phyloP scores from a whole-genome alignment of 805 yeast species.

The Cyberlindnera saturnus region DNA sequence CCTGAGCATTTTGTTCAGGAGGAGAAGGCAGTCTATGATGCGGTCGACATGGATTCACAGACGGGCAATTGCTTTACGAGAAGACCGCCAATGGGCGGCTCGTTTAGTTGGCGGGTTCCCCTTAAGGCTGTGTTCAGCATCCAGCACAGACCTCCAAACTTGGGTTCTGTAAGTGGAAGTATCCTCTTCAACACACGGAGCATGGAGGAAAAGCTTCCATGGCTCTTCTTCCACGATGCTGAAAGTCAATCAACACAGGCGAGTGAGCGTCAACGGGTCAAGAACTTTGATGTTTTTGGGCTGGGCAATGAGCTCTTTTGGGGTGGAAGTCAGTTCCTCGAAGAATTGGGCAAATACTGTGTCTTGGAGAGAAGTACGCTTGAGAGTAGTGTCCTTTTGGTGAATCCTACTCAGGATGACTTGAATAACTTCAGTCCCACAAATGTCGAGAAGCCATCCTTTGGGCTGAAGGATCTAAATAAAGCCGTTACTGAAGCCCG shows the following conservation, averaged over 20 bases:
- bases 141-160: constrained; percentile 76
- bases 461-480: constrained; percentile 26
- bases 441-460: constrained; percentile 9
- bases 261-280: constrained; percentile 53
- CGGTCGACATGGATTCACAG: constrained; percentile 38
- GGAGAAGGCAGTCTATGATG: constrained; percentile 40
- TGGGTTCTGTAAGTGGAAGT: constrained; percentile 92
- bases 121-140: constrained; percentile 64
- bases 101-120: constrained; percentile 66
- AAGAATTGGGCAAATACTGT: constrained; percentile 45
- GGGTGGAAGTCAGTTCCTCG: constrained; percentile 85
- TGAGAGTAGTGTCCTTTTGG: constrained; percentile 66
- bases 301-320: constrained; percentile 56
- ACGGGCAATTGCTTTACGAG: constrained; percentile 31
- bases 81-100: constrained; percentile 42
- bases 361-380: constrained; percentile 62
- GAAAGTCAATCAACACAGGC: constrained; percentile 69
- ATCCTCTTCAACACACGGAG: constrained; percentile 60
- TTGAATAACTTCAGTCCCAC: constrained; percentile 30
- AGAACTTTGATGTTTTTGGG: constrained; percentile 70
- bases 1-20: constrained; percentile 43
- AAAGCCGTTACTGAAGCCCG: constrained; percentile 60
- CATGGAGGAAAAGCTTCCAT: constrained; percentile 64
- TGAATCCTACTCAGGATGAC: constrained; percentile 64
- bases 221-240: constrained; percentile 88